These are phyloP conservation scores for Colletotrichum aenigma DNA, from an alignment of 2,329 filamentous ascomycete species.

Conservation along the genomic window DNA sequence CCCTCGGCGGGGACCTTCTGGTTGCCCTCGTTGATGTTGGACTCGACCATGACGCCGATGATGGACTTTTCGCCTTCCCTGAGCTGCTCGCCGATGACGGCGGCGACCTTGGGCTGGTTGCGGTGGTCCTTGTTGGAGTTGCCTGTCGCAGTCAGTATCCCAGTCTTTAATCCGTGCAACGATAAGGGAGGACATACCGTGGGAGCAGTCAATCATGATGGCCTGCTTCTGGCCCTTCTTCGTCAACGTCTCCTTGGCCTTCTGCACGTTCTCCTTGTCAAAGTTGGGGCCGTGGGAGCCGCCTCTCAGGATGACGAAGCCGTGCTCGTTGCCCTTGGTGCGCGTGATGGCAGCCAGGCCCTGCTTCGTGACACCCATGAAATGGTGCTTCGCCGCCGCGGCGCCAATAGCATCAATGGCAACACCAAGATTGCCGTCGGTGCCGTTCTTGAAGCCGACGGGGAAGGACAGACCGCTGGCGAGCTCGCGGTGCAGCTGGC, in stretches of 20 bases:
- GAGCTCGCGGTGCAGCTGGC: conserved; percentile 93
- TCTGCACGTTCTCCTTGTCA: conserved; percentile 82
- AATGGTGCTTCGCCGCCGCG: conserved; percentile 87
- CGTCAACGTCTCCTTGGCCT: conserved; percentile 76
- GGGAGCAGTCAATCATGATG: conserved; percentile 98
- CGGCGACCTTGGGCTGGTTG: conserved; percentile 94
- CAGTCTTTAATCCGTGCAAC: neutral
- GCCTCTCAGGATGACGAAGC: conserved; percentile 94
- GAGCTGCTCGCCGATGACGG: conserved; percentile 82
- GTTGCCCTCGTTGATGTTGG: conserved; percentile 90
- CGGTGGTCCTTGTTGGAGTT: conserved; percentile 98
- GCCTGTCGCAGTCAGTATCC: conserved; percentile 51
- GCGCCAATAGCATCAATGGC: conserved; percentile 96
- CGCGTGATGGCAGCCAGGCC: conserved; percentile 93
- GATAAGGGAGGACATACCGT: conserved; percentile 62
- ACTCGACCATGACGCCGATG: conserved; percentile 98
- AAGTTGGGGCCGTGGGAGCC: conserved; percentile 94
- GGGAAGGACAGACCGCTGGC: conserved; percentile 96
- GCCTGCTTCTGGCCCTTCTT: conserved; percentile 87
- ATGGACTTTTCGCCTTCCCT: conserved; percentile 86
- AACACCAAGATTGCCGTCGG: conserved; percentile 87
- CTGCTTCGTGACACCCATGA: conserved; percentile 98
- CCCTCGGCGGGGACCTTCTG: conserved; percentile 89
- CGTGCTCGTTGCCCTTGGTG: conserved; percentile 93
- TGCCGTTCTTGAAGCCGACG: conserved; percentile 99